Conservation (phyloP, 2,329 filamentous ascomycete genomes). For the Hymenoscyphus infarciens region DNA sequence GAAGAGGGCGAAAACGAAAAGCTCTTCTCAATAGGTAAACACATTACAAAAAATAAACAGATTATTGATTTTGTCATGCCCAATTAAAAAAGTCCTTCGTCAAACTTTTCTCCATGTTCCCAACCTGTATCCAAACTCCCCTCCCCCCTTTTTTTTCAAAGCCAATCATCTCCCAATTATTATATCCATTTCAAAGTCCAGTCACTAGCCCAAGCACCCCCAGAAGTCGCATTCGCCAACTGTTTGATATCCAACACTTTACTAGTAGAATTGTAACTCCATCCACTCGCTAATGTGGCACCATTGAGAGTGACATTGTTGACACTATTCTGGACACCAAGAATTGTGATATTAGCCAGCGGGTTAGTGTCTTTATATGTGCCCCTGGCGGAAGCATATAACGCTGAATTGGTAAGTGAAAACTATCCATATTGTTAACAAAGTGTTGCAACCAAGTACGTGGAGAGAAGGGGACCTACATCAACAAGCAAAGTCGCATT, state of each 20-base stretch:
- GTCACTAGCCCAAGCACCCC: constrained; percentile 54
- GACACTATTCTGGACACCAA: constrained; percentile 49
- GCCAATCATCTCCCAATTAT: not conserved
- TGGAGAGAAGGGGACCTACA: constrained; percentile 11
- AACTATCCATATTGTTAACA: constrained; percentile 37
- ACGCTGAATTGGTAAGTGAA: constrained; percentile 39
- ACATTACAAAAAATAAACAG: no score
- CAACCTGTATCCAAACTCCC: no score
- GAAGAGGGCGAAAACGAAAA: no score
- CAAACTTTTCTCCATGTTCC: no score
- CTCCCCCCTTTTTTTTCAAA: no score
- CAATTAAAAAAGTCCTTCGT: no score
- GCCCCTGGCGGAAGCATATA: constrained; percentile 49
- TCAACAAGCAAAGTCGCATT: constrained; percentile 49
- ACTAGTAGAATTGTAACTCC: constrained; percentile 46
- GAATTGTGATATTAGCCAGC: constrained; percentile 59
- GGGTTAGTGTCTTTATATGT: constrained; percentile 53
- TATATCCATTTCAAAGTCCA: constrained; percentile 55
- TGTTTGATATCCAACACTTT: constrained; percentile 49
- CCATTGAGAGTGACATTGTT: constrained; percentile 52
- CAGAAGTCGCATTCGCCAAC: constrained; percentile 45
- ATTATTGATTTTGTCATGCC: no score
- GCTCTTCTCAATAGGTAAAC: no score
- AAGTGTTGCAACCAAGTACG: not conserved
- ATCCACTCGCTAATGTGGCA: constrained; percentile 40